Evolutionary conservation across 495 filamentous ascomycete genomes (phyloP), one percentile per base, ranked within the genome.

Genomic region (Daldinia vernicosa): DNA sequence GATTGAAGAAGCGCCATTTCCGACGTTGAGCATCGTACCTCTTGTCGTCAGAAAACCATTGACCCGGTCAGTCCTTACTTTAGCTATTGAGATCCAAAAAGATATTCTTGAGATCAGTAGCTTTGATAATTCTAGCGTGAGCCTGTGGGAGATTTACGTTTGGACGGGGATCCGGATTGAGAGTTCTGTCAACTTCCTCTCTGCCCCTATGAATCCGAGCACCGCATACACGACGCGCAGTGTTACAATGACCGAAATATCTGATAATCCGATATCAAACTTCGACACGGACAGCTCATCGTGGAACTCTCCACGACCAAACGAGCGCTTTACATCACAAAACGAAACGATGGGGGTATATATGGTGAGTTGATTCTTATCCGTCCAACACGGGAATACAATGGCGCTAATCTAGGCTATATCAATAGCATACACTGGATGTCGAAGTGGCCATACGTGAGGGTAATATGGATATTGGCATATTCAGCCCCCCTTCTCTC

Each of bases 181-280:
- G 60, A 80, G 79, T 6, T 87, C 84, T 76, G 86, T 89, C 50
- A 90, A 90, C 68, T 88, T 89, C 55, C 72, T 89, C 27, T 78
- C 77, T 57, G 65, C 78, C 6, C 80, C 82, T 9, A 37, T 22
- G 17, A 58, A 63, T 54, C 50, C 65, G 17, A 22, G 33, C 19
- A 24, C 32, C 22, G n/a, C 53, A 28, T 58, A 33, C 60, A 73
- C 57, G 51, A 66, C 27, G 27, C 24, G 45, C 33, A 57, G n/a
- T 50, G 32, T 63, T 56, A 76, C 51, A 26, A 64, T 76, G 60
- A 58, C 69, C 15, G 60, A 77, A 37, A 37, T 63, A 5, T 1
- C 50, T 14, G 45, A 39, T 26, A 39, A 67, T 6, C 37, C 55
- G 12, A 32, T 30, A 61, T 17, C 45, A 3, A 27, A 24, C 32